Evolutionary conservation across 805 yeast genomes (phyloP).

Genomic region (Cyberlindnera misumaiensis): DNA sequence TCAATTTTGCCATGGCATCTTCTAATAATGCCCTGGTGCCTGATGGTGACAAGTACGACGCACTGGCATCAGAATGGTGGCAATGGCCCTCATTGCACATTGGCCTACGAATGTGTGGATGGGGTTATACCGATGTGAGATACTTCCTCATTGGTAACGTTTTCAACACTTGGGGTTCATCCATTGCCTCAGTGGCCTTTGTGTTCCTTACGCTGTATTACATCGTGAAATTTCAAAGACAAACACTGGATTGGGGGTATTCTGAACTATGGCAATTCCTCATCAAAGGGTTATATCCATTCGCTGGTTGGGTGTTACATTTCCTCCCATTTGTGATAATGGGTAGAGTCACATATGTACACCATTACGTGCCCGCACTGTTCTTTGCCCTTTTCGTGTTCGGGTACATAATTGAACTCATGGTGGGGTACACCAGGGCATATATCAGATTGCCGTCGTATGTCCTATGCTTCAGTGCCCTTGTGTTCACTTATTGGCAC

Average conservation of each 20-base stretch:
- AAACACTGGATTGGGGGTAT: slow-evolving; percentile 39
- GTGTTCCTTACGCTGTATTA: slow-evolving; percentile 32
- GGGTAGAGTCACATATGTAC: slow-evolving; percentile 97
- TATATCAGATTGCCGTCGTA: slow-evolving; percentile 32
- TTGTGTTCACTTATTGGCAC: slow-evolving; percentile 52
- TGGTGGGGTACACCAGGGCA: slow-evolving; percentile 17
- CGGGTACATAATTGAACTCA: slow-evolving; percentile 27
- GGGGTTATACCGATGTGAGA: slow-evolving; percentile 50
- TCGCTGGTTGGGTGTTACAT: slow-evolving; percentile 86
- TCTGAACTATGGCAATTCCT: slow-evolving; percentile 34
- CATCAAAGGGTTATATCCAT: slow-evolving; percentile 75
- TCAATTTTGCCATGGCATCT: slow-evolving; percentile 83
- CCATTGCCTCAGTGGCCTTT: slow-evolving; percentile 47
- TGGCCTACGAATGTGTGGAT: slow-evolving; percentile 72
- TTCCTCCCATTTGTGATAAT: slow-evolving; percentile 82
- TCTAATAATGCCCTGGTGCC: slow-evolving; percentile 78
- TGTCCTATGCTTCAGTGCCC: slow-evolving; percentile 37
- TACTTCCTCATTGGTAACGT: slow-evolving; percentile 72
- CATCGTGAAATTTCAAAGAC: slow-evolving; percentile 66
- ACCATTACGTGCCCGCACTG: slow-evolving; percentile 92
- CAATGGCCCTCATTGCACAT: slow-evolving; percentile 75
- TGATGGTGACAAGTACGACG: slow-evolving; percentile 67
- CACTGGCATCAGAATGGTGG: slow-evolving; percentile 69
- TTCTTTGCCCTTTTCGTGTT: slow-evolving; percentile 83
- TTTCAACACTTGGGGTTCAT: slow-evolving; percentile 68